These are phyloP conservation scores for Solanum peruvianum DNA, from an alignment of 257 asterid species.

Conservation along the genomic window DNA sequence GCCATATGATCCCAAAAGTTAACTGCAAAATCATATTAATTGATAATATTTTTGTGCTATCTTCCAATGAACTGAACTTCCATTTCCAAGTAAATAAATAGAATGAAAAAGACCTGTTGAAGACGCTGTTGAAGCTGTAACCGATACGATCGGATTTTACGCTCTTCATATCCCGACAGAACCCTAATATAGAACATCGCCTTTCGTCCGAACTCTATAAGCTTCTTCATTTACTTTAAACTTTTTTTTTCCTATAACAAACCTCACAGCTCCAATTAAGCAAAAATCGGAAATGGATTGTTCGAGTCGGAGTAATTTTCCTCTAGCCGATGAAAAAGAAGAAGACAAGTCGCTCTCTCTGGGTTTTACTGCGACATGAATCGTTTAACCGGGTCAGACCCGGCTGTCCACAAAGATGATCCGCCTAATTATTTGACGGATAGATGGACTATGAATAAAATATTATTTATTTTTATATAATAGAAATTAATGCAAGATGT, in stretches of 20 bases:
- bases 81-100: not conserved
- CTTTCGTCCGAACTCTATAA: not conserved
- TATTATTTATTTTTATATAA: no score
- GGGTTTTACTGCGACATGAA: not conserved
- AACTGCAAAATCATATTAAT: not conserved
- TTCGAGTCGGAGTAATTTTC: not conserved
- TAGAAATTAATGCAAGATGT: not conserved
- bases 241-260: not conserved
- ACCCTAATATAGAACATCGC: conserved; percentile 21
- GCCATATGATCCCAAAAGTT: not conserved
- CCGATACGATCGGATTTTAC: conserved; percentile 68
- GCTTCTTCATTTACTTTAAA: not conserved
- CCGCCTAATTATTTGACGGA: not conserved
- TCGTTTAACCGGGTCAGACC: not conserved
- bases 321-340: not conserved
- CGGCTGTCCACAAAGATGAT: not conserved
- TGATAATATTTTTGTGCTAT: not conserved
- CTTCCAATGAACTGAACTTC: not conserved
- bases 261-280: not conserved
- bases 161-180: conserved; percentile 87
- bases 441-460: not conserved
- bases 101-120: conserved; percentile 34
- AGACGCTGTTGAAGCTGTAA: conserved; percentile 62
- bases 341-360: not conserved
- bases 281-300: not conserved